These are phyloP conservation scores for Tephrocybe sp. DNA, from an alignment of 768 basidiomycete genomes.

Conservation along the genomic window DNA sequence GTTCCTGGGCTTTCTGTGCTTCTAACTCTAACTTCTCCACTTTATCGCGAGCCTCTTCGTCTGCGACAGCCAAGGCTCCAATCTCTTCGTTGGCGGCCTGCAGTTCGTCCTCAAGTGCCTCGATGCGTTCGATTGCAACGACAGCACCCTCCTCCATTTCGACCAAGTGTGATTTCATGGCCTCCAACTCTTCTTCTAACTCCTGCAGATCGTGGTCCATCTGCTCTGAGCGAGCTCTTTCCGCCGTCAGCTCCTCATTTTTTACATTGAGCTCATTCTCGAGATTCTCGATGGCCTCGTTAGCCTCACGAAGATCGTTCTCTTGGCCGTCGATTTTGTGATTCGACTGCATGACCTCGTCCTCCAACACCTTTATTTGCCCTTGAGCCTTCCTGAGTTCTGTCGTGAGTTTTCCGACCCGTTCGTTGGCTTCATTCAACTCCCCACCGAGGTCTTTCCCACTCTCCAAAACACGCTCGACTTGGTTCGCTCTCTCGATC, in stretches of 20 bases:
- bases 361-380: slow-evolving; percentile 62
- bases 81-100: slow-evolving; percentile 44
- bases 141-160: slow-evolving; percentile 66
- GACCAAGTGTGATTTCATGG: slow-evolving; percentile 48
- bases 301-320: slow-evolving; percentile 55
- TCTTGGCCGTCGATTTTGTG: slow-evolving; percentile 55
- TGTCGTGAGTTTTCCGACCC: slow-evolving; percentile 50
- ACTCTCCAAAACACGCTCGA: slow-evolving; percentile 61
- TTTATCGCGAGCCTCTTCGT: slow-evolving; percentile 48
- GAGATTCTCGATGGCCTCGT: slow-evolving; percentile 39
- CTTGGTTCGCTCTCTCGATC: slow-evolving; percentile 60
- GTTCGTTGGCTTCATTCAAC: slow-evolving; percentile 64
- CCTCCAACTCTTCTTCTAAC: slow-evolving; percentile 45
- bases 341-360: slow-evolving; percentile 54
- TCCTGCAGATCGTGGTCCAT: slow-evolving; percentile 36
- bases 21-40: slow-evolving; percentile 54
- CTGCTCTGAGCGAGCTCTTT: slow-evolving; percentile 26
- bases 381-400: slow-evolving; percentile 61
- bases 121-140: slow-evolving; percentile 50
- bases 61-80: slow-evolving; percentile 41
- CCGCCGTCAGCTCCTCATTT: slow-evolving; percentile 36
- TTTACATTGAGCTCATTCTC: slow-evolving; percentile 42
- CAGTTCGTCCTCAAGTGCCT: slow-evolving; percentile 57
- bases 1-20: slow-evolving; percentile 49
- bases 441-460: slow-evolving; percentile 71